phyloP scores from a whole-genome alignment of 805 yeast genomes.

The Yamadazyma ubonensis region DNA sequence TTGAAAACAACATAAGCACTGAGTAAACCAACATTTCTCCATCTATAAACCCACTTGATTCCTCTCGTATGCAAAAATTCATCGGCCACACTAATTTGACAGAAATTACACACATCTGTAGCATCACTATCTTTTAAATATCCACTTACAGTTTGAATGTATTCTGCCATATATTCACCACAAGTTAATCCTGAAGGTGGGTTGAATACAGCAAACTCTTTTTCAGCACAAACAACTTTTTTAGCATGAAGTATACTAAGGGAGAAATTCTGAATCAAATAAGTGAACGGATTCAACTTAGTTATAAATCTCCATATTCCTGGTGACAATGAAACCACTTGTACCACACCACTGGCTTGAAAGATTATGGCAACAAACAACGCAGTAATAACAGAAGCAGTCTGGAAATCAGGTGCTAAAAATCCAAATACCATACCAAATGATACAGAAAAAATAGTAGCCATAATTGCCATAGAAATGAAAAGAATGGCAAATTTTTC shows the following conservation, averaged over 20 bases:
- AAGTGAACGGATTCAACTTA: conserved; percentile 67
- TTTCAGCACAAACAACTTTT: conserved; percentile 34
- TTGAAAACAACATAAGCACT: conserved; percentile 35
- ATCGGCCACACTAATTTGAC: conserved; percentile 59
- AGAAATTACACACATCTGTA: conserved; percentile 55
- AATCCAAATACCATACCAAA: conserved; percentile 36
- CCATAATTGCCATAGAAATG: conserved; percentile 21
- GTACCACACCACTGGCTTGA: conserved; percentile 36
- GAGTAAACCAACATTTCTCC: conserved; percentile 67
- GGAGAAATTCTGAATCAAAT: conserved; percentile 57
- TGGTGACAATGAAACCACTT: conserved; percentile 28
- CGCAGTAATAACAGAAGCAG: conserved; percentile 32
- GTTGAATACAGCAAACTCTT: conserved; percentile 22
- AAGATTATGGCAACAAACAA: conserved; percentile 32
- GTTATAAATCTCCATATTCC: conserved; percentile 70
- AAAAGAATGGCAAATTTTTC: conserved; percentile 39
- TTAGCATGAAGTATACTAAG: conserved; percentile 28
- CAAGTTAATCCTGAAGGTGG: conserved; percentile 31
- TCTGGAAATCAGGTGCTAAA: conserved; percentile 23
- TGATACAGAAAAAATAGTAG: conserved; percentile 25
- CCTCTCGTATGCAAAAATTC: conserved; percentile 45
- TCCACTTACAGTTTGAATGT: conserved; percentile 40
- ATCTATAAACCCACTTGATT: conserved; percentile 45
- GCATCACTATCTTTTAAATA: conserved; percentile 41
- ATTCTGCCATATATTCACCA: conserved; percentile 26